Percentiles rank a stretch among this genome's conserved stretches.
phyloP scores from a whole-genome alignment of 192 early-diverging fungal genomes.

The Podila verticillata region DNA sequence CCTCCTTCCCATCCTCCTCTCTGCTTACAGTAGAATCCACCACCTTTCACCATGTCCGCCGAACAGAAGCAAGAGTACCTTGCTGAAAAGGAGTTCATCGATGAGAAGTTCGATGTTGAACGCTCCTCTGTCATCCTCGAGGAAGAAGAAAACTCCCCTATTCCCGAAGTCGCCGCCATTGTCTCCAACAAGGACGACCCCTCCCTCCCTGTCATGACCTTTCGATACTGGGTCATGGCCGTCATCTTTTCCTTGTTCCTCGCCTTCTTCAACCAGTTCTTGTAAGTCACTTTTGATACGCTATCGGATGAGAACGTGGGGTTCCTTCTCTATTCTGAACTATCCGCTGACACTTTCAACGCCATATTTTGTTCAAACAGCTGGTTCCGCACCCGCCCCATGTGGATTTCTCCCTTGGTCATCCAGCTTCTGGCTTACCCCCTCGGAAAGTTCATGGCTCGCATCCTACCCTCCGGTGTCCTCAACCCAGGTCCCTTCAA shows the following conservation, averaged over 20 bases:
- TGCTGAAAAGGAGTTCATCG: constrained; percentile 21
- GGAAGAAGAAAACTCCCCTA: constrained; percentile 49
- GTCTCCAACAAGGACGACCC: constrained; percentile 55
- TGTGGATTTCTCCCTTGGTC: constrained; percentile 55
- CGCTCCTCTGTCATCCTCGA: constrained; percentile 26
- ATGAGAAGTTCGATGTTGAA: constrained; percentile 35
- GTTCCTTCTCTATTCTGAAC: constrained; percentile 3
- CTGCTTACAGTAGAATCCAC: not conserved
- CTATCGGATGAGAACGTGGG: not conserved
- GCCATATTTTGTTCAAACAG: constrained; percentile 1
- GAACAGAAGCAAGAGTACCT: constrained; percentile 31
- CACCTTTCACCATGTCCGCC: not conserved
- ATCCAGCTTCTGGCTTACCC: constrained; percentile 63
- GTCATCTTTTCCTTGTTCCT: constrained; percentile 33
- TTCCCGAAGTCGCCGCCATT: constrained; percentile 45
- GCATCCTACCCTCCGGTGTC: constrained; percentile 39
- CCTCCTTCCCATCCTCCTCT: constrained; percentile 1
- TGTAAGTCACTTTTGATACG: constrained; percentile 18
- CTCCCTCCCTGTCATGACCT: constrained; percentile 56
- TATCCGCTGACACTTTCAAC: too few species aligned
- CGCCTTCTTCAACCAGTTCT: constrained; percentile 42
- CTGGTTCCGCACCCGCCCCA: constrained; percentile 57
- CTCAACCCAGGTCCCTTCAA: constrained; percentile 74
- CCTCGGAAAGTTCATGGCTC: constrained; percentile 56
- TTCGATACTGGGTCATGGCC: constrained; percentile 56